Evolutionary conservation across 805 yeast genomes (phyloP), one percentile per base, ranked within the genome.

Genomic region (Candida sithepensis): DNA sequence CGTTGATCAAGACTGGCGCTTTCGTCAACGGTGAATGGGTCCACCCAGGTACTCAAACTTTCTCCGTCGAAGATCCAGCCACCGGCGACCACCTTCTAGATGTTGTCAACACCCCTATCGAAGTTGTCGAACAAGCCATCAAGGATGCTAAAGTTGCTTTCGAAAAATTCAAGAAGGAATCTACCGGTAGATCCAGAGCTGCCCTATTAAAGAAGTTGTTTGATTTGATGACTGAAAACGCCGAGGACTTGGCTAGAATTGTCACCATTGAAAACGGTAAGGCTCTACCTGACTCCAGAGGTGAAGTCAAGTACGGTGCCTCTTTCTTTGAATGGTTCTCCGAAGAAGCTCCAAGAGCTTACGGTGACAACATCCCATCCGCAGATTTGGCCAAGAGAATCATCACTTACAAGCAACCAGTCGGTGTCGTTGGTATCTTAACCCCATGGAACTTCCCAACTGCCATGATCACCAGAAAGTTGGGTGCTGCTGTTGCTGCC

Each of bases 311-410:
- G 43, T 81, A 82, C 55, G 83, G 85, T 9, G 84, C 88, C 1
- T 78, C 87, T 6, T 90, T 85, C 66, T 85, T 88, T 64, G 90
- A 88, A 61, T 91, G 97, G 97, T 91, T 82, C 61, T 74, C 95
- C 28, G 94, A 85, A 64, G 87, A 82, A 55, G 92, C 92, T 7
- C 86, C 89, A 36, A 75, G 89, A 56, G 65, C 78, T 23, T 69
- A 79, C 45, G 94, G 92, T n/a, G 84, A 82, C 52, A 68, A 75
- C 16, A 79, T 85, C 46, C 75, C 77, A n/a, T 77, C 88, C 2
- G 70, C 76, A 44, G 70, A 68, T 50, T 63, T 76, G 1, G 54
- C 68, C 22, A 72, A 68, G 57, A 72, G 83, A 50, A 80, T 85
- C 50, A 55, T 82, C 46, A 72, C 88, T 4, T 55, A 80, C 50